Conservation (phyloP, 495 filamentous ascomycete species). For the Astrothelium macrocarpum region DNA sequence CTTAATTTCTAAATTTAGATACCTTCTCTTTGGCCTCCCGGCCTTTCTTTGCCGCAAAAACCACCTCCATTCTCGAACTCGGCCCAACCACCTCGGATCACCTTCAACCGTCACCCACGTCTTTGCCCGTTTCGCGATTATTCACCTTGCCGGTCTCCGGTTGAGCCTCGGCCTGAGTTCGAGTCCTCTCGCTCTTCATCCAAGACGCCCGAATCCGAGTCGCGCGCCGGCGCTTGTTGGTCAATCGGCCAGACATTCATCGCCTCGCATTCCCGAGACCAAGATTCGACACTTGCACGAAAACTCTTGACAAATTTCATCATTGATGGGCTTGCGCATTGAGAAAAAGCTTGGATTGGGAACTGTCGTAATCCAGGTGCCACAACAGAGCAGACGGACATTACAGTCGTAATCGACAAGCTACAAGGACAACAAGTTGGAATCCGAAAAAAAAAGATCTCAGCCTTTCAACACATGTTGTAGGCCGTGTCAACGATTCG, state of each 20-base stretch:
- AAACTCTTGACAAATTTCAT: not conserved
- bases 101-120: not conserved
- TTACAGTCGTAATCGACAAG: not conserved
- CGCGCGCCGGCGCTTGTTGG: not conserved
- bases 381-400: not conserved
- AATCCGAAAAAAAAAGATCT: no score
- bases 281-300: not conserved
- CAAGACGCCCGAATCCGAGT: not conserved
- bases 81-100: not conserved
- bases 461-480: no score
- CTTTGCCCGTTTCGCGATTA: not conserved
- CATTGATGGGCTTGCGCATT: not conserved
- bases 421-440: no score
- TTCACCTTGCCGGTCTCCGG: not conserved
- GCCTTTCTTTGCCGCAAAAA: not conserved
- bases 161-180: not conserved
- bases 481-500: no score
- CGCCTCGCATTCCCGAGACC: not conserved
- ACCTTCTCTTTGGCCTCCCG: not conserved
- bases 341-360: not conserved
- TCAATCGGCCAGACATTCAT: not conserved
- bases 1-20: constrained; percentile 4
- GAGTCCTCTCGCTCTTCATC: not conserved
- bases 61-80: not conserved
- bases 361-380: not conserved